Evolutionary conservation across 345 rosid species (phyloP).

Genomic region (Pistacia integerrima): DNA sequence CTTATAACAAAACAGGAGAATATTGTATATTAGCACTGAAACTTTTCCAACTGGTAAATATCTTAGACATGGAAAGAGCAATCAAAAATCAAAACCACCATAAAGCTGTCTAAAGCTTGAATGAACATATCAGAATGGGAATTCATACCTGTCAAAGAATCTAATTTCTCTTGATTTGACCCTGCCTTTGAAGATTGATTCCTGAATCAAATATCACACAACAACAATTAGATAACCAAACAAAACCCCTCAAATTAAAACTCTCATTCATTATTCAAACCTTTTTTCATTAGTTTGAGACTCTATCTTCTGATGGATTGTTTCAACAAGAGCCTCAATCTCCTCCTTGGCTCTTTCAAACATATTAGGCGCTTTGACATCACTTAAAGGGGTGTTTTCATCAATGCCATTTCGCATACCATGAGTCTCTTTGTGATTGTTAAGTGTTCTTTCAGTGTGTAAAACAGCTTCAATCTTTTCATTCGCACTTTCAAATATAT

Average conservation of each 20-base stretch:
- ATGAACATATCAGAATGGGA: neutral
- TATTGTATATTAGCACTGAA: neutral
- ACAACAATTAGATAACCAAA: neutral
- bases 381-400: constrained; percentile 35
- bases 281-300: constrained; percentile 27
- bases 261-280: constrained; percentile 21
- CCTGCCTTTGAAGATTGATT: constrained; percentile 30
- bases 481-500: constrained; percentile 28
- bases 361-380: constrained; percentile 61
- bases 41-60: neutral
- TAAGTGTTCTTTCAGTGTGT: constrained; percentile 7
- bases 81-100: neutral
- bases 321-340: constrained; percentile 57
- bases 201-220: constrained; percentile 32
- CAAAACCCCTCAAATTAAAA: neutral
- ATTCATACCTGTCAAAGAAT: constrained; percentile 19
- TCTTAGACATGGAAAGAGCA: neutral
- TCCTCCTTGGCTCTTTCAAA: constrained; percentile 68
- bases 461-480: constrained; percentile 25
- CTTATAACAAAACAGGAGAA: no score
- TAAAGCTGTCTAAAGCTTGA: neutral
- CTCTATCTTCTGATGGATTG: constrained; percentile 39
- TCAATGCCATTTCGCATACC: constrained; percentile 37
- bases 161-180: constrained; percentile 38
- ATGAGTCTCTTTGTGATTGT: constrained; percentile 32